Evolutionary conservation across 192 early-diverging fungal species (phyloP), one percentile per base, ranked within the genome.

Genomic region (Coemansia sp.): DNA sequence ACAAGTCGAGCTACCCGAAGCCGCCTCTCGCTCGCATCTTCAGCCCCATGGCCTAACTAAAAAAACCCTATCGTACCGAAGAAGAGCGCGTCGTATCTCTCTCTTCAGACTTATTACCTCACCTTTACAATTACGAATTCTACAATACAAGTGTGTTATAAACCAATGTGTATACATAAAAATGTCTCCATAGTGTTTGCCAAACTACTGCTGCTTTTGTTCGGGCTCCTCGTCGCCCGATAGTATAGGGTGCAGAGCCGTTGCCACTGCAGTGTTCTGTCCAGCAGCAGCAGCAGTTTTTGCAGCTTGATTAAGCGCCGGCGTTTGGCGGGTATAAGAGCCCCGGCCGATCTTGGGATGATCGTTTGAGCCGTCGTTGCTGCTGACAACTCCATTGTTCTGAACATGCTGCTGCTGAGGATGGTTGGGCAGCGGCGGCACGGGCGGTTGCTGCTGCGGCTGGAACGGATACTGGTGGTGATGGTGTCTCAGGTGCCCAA

Each of bases 1-100:
- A 74, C 67, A 61, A 62, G 30, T 54, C 60, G 27, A 74, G 67
- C 69, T 62, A 63, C 41, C 75, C 75, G 13, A 66, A 53, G 38
- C 75, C 75, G 7, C 69, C 69, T 43, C 64, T 78, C n/a, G 60
- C 69, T 10, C 75, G 75, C 58, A 78, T 78, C 49, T 62, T 78
- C 66, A 71, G 65, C 56, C 75, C 75, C 13, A 67, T 78, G 64
- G 75, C 75, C 62, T 71, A 67, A 46, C 15, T 45, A 9, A 37
- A 44, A 47, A 44, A 5, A 44, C 15, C 9, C 15, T 18, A 14
- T 12, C 9, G 42, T 14, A 21, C 7, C 0, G 48, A 27, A 14
- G 27, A 25, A 23, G 24, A 49, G 12, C 23, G 13, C 48, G 22
- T 9, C 22, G 9, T 1, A 3, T 48, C 22, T 47, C 13, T 47